Percentiles rank a stretch among this genome's conserved stretches.
phyloP scores from a whole-genome alignment of 768 basidiomycete species.

The Leccinum boreale region DNA sequence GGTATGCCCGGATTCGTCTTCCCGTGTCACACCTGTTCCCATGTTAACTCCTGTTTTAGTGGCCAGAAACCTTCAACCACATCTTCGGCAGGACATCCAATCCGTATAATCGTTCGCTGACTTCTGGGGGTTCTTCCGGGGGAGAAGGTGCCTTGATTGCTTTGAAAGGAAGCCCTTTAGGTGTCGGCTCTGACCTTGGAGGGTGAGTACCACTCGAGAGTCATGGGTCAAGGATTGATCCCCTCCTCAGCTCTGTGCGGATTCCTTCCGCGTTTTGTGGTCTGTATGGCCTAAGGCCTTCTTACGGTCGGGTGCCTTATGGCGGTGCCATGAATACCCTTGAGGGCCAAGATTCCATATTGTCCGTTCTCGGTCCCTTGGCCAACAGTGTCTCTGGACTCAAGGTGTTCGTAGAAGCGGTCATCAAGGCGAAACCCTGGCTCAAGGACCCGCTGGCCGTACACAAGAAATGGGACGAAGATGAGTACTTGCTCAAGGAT shows the following conservation, averaged over 20 bases:
- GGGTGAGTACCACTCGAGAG: conserved; percentile 44
- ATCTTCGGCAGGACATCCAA: conserved; percentile 79
- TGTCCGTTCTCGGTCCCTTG: conserved; percentile 75
- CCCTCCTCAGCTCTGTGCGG: conserved; percentile 54
- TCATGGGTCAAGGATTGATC: not conserved
- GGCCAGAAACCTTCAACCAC: conserved; percentile 74
- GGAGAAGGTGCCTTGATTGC: conserved; percentile 79
- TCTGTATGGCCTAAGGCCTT: conserved; percentile 68
- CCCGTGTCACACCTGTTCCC: not conserved
- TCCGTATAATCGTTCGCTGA: conserved; percentile 68
- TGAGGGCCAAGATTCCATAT: conserved; percentile 68
- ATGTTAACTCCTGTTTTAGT: conserved; percentile 38
- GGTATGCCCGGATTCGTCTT: conserved; percentile 36
- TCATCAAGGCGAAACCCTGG: conserved; percentile 64
- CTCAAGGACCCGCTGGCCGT: conserved; percentile 55
- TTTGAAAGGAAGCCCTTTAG: conserved; percentile 43
- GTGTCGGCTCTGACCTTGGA: conserved; percentile 80
- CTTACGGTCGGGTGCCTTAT: conserved; percentile 69
- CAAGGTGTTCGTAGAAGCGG: conserved; percentile 61
- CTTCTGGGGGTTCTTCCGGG: conserved; percentile 79
- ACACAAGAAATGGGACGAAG: conserved; percentile 59
- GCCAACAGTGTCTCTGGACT: conserved; percentile 56
- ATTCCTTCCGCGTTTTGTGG: conserved; percentile 69
- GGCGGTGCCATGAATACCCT: conserved; percentile 59
- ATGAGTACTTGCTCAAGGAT: conserved; percentile 55